Base-by-base conservation (phyloP, 345 rosid species). In the Brassica cretica region DNA sequence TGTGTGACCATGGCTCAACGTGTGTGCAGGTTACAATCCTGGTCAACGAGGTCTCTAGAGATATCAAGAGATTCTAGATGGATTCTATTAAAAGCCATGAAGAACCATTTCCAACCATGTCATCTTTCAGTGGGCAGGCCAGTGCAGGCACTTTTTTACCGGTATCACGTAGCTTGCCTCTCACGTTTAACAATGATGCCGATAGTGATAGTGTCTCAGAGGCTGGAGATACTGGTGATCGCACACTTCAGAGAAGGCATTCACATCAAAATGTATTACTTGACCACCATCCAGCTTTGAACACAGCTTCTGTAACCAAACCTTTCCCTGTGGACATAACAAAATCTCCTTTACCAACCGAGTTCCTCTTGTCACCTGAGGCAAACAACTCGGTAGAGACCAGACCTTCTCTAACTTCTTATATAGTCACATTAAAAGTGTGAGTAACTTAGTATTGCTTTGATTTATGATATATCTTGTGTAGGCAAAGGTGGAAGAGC, bases 181-280 rank as follows among this genome's bases (percentile, higher is more conserved):
- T 69, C 64, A 67, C 78, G 7, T 27, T 70, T n/a, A 84, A 83
- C 81, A 89, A 88, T 85, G 89, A 77, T 55, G 16, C 18, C 39
- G 89, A 84, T 72, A 87, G 85, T 53, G 89, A 86, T 85, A 78
- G 64, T 71, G 98, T 86, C 78, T 91, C 98, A 10, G 91, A 91
- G 87, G 97, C 94, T 1, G 98, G 96, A 32, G 98, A 94, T 84
- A 87, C 85, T 51, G 98, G 98, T 19, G 94, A 89, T 79, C 89
- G 91, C 46, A 91, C 86, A 33, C 89, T 90, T 78, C 84, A 72
- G 15, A 83, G 92, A 71, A 81, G 79, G 35, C 83, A 87, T 76
- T 59, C 70, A 15, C 82, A 84, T 63, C 71, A 76, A 24, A 59
- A 71, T 66, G 75, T 76, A 6, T 51, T 78, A 25, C 68, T 24